Conservation (phyloP, 768 basidiomycete genomes). For the Russula lepida region DNA sequence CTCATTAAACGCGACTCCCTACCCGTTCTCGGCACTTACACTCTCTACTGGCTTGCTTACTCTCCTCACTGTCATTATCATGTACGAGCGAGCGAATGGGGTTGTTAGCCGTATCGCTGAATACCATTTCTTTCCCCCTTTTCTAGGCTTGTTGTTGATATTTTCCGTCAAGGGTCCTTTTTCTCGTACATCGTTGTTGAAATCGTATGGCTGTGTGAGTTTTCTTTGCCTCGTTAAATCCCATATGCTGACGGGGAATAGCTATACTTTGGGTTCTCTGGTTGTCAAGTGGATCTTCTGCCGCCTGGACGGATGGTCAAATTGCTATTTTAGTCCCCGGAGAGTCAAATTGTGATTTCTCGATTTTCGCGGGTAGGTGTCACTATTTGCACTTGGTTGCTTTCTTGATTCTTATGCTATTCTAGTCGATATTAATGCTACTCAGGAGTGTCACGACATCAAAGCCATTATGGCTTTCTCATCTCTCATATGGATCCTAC, state of each 20-base stretch:
- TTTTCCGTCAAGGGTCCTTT: constrained; percentile 29
- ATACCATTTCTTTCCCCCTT: too few relatives aligned
- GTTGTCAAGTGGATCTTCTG: constrained; percentile 31
- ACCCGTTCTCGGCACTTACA: constrained; percentile 26
- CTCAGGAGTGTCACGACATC: constrained; percentile 25
- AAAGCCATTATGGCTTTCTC: constrained; percentile 31
- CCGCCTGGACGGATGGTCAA: constrained; percentile 18
- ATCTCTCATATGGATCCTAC: constrained; percentile 30
- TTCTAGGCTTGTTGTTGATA: constrained; percentile 32
- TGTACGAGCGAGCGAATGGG: constrained; percentile 19
- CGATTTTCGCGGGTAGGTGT: constrained; percentile 6
- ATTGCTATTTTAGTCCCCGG: background rate
- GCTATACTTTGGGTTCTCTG: constrained; percentile 33
- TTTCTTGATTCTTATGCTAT: background rate
- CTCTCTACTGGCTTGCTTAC: constrained; percentile 27
- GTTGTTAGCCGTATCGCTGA: background rate
- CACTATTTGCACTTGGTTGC: background rate
- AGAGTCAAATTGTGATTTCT: constrained; percentile 9
- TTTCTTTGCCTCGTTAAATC: background rate
- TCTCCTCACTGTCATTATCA: constrained; percentile 25
- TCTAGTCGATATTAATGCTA: background rate
- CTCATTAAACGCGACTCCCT: constrained; percentile 17
- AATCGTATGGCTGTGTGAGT: constrained; percentile 32
- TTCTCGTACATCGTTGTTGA: constrained; percentile 35
- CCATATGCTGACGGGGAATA: constrained; percentile 9